Conservation (phyloP, 2,329 filamentous ascomycete genomes). For the Ustilaginoidea virens region DNA sequence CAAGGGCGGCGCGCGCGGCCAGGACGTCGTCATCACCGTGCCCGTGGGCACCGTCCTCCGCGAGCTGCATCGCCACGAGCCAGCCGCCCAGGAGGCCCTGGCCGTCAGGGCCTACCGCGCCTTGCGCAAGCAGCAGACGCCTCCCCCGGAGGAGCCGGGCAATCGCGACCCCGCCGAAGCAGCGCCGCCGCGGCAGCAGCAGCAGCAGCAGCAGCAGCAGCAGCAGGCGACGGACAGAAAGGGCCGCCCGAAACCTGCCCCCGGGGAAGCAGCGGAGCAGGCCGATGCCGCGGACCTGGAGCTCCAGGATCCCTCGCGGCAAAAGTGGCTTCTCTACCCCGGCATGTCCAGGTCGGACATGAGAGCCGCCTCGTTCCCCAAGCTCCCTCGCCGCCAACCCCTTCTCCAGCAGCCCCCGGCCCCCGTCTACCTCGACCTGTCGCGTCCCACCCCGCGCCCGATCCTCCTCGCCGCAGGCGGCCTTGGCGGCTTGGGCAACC, state of each 20-base stretch:
- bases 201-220: background rate
- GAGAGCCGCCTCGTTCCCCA: slow-evolving; percentile 33
- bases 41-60: slow-evolving; percentile 84
- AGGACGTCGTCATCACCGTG: slow-evolving; percentile 78
- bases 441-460: slow-evolving; percentile 63
- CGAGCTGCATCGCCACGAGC: slow-evolving; percentile 67
- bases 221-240: slow-evolving; percentile 4
- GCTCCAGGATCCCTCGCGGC: slow-evolving; percentile 32
- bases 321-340: slow-evolving; percentile 80
- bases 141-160: slow-evolving; percentile 21
- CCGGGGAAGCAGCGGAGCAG: slow-evolving; percentile 13
- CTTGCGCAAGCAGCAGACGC: slow-evolving; percentile 16
- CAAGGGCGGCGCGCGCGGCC: slow-evolving; percentile 61
- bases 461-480: slow-evolving; percentile 78
- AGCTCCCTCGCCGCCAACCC: slow-evolving; percentile 34
- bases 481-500: slow-evolving; percentile 81
- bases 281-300: slow-evolving; percentile 24
- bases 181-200: slow-evolving; percentile 19
- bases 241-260: slow-evolving; percentile 2
- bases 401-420: slow-evolving; percentile 52
- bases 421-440: slow-evolving; percentile 60
- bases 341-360: slow-evolving; percentile 58
- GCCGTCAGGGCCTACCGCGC: slow-evolving; percentile 17
- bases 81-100: slow-evolving; percentile 48
- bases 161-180: no score